Evolutionary conservation across 441 rosid species (phyloP), one percentile per base, ranked within the genome.

Genomic region (Eruca vesicaria): DNA sequence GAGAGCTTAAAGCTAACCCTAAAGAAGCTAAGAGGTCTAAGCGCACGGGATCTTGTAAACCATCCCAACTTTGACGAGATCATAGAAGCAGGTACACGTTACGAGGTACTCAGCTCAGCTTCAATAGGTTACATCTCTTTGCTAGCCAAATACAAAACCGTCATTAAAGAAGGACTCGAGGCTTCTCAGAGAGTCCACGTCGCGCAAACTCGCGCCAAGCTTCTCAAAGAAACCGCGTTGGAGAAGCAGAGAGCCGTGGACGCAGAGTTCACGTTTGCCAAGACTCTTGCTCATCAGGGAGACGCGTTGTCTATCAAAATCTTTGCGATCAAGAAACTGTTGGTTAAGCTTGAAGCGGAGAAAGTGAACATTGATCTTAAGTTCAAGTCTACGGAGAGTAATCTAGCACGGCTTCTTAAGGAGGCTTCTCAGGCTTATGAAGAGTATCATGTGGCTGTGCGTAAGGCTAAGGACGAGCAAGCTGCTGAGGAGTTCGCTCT

Each of bases 61-160:
- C 81, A 67, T n/a, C 77, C 81, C 1, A 65, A 78, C 7, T 78
- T 78, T 53, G 77, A 78, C 9, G 74, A 66, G 70, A 78, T 78
- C 4, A 67, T 78, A 8, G 81, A 15, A 61, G 77, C 81, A 23
- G 81, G 73, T 52, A 61, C 77, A 41, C 77, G 81, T 67, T 72
- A 72, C 28, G 78, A 78, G 69, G 74, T 55, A 72, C 77, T 78
- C 65, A 73, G 77, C 67, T 78, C 81, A 67, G 74, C 70, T 72
- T 78, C 81, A 61, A 32, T 78, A 53, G 78, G 78, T 68, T 78
- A 78, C 81, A 78, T 78, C 73, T 78, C 81, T 61, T 72, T 72
- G 81, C 66, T 78, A 67, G 81, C 77, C 69, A 78, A 72, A 67
- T 78, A 78, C 78, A 78, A 73, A 73, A 78, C 81, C 66, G 78